Conservation (phyloP, 768 basidiomycete genomes). For the Rhodocollybia butyracea region DNA sequence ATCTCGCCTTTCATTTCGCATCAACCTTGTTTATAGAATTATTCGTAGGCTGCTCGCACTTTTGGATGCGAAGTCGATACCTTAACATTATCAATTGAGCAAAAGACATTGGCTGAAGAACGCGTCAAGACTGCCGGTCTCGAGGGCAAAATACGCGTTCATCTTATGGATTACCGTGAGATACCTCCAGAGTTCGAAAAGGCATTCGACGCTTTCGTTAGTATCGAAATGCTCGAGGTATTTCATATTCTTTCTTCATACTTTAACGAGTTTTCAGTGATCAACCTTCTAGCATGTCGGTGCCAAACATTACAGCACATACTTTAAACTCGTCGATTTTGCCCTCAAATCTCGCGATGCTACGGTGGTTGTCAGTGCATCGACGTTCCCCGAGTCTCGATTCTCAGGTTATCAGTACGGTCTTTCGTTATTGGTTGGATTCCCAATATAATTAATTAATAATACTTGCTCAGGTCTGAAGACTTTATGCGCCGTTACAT, state of each 20-base stretch:
- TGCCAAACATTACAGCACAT: slow-evolving; percentile 57
- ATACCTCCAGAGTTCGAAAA: slow-evolving; percentile 81
- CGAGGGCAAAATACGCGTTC: slow-evolving; percentile 70
- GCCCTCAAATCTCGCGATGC: slow-evolving; percentile 70
- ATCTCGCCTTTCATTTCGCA: slow-evolving; percentile 1
- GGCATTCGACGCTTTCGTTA: slow-evolving; percentile 75
- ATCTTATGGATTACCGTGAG: slow-evolving; percentile 88
- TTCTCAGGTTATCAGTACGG: slow-evolving; percentile 70
- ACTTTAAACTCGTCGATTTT: slow-evolving; percentile 75
- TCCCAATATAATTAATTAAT: background rate
- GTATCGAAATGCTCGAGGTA: slow-evolving; percentile 81
- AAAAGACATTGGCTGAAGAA: slow-evolving; percentile 85
- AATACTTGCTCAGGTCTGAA: slow-evolving; percentile 45
- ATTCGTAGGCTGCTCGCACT: slow-evolving; percentile 55
- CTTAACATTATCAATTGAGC: slow-evolving; percentile 82
- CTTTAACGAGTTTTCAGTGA: background rate
- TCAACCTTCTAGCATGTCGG: slow-evolving; percentile 43
- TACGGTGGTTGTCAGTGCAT: slow-evolving; percentile 64
- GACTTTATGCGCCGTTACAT: slow-evolving; percentile 88
- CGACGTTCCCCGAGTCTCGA: slow-evolving; percentile 68
- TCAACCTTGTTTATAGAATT: background rate
- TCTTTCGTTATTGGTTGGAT: slow-evolving; percentile 12
- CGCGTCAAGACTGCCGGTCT: slow-evolving; percentile 72
- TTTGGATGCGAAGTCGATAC: slow-evolving; percentile 87
- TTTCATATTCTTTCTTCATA: slow-evolving; percentile 8